Conservation (phyloP, 2,329 filamentous ascomycete species). For the Penicillium hordei region DNA sequence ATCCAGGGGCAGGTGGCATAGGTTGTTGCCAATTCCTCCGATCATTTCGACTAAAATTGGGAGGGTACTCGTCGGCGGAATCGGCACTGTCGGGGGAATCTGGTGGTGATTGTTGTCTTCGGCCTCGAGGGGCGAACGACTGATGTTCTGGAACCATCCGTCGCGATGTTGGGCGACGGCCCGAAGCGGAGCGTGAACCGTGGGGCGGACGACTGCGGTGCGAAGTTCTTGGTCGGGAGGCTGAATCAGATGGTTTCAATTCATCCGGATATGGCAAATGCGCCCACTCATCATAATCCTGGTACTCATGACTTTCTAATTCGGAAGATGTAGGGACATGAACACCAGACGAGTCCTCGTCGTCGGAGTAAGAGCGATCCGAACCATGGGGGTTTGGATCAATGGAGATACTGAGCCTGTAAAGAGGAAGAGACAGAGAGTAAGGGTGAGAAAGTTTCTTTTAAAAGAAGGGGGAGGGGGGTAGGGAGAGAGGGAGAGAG, state of each 20-base stretch:
- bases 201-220: conserved; percentile 43
- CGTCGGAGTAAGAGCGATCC: conserved; percentile 43
- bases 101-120: conserved; percentile 51
- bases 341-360: conserved; percentile 48
- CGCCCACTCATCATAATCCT: conserved; percentile 43
- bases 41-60: conserved; percentile 46
- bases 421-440: conserved; percentile 5
- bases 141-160: conserved; percentile 40
- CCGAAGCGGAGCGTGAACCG: conserved; percentile 37
- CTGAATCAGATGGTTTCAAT: conserved; percentile 50
- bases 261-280: conserved; percentile 47
- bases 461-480: conserved; percentile 1
- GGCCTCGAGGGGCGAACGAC: conserved; percentile 39
- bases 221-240: conserved; percentile 44
- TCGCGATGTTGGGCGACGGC: conserved; percentile 40
- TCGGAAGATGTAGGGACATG: conserved; percentile 44
- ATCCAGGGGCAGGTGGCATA: conserved; percentile 34
- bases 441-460: neutral
- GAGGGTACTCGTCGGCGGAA: conserved; percentile 61
- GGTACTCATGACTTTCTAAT: conserved; percentile 43
- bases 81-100: conserved; percentile 63
- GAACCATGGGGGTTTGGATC: conserved; percentile 40
- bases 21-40: conserved; percentile 34
- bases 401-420: conserved; percentile 47
- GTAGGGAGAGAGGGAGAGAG: neutral